A percentile compares a stretch with the other conserved stretches of the same genome.
Conservation (phyloP, 257 asterid genomes). For the Solanum clarkiae region DNA sequence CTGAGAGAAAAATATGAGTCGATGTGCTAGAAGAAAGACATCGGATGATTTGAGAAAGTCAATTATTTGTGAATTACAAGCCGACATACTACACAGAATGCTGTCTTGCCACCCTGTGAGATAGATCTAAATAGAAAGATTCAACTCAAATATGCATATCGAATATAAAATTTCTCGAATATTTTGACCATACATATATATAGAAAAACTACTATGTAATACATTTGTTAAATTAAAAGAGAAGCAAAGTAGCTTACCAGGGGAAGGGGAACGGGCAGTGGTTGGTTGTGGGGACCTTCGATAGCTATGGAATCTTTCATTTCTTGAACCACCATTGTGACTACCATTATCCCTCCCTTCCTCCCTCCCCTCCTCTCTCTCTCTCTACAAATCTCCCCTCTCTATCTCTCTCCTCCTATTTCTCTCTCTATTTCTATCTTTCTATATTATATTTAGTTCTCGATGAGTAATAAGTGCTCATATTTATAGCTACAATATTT, state of each 20-base stretch:
- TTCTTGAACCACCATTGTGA: background rate
- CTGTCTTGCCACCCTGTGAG: background rate
- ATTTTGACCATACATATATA: too few relatives aligned
- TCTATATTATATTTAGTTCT: too few relatives aligned
- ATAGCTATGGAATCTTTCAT: background rate
- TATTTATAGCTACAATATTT: too few relatives aligned
- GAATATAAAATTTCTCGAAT: too few relatives aligned
- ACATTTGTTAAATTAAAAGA: background rate
- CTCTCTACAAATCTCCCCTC: background rate
- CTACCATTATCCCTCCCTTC: background rate
- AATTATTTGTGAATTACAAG: too few relatives aligned
- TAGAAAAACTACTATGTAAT: too few relatives aligned
- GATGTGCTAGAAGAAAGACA: too few relatives aligned
- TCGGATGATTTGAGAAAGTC: too few relatives aligned
- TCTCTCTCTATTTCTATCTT: too few relatives aligned
- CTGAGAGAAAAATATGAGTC: too few relatives aligned
- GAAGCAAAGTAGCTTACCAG: background rate
- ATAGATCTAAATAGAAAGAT: too few relatives aligned
- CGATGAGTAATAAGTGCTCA: background rate
- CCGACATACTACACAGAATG: too few relatives aligned
- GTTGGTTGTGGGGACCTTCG: background rate
- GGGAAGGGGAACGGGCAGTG: background rate
- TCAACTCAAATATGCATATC: background rate
- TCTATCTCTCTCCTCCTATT: background rate
- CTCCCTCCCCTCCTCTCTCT: background rate